A percentile compares a stretch with the other conserved stretches of the same genome.
These are phyloP conservation scores for Jasminum sambac DNA, from an alignment of 257 asterid genomes.

Conservation along the genomic window DNA sequence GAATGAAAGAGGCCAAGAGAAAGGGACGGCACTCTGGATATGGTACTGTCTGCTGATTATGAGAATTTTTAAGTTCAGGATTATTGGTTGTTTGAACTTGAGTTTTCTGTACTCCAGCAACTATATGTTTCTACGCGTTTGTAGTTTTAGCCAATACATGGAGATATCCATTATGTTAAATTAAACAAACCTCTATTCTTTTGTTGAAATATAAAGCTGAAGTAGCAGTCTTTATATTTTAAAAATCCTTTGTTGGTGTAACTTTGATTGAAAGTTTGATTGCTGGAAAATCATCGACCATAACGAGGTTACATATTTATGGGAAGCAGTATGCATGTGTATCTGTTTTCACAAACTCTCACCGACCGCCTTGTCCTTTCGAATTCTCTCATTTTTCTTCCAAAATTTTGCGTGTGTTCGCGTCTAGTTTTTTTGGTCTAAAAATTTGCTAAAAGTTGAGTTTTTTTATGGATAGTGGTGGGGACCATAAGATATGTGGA, in stretches of 20 bases:
- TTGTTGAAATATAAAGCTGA: not conserved
- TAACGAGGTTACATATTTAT: too few species aligned
- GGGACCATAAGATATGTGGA: too few species aligned
- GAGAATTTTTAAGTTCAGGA: not conserved
- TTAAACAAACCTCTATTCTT: not conserved
- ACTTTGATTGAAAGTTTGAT: not conserved
- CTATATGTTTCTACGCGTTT: not conserved
- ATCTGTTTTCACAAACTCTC: too few species aligned
- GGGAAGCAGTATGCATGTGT: too few species aligned
- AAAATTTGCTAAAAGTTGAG: too few species aligned
- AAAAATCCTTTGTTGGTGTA: not conserved
- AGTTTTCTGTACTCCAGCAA: not conserved
- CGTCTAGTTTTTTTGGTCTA: too few species aligned
- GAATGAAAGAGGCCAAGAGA: constrained; percentile 61
- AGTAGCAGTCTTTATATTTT: not conserved
- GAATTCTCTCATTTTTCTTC: too few species aligned
- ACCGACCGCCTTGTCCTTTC: too few species aligned
- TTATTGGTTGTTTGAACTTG: not conserved
- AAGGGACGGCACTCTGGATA: constrained; percentile 67
- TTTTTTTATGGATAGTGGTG: too few species aligned
- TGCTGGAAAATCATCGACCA: too few species aligned
- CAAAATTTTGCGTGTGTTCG: too few species aligned
- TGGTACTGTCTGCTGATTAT: constrained; percentile 28
- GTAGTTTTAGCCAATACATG: not conserved
- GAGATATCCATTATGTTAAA: not conserved